phyloP scores from a whole-genome alignment of 306 rosid species.

The Delonix regia region DNA sequence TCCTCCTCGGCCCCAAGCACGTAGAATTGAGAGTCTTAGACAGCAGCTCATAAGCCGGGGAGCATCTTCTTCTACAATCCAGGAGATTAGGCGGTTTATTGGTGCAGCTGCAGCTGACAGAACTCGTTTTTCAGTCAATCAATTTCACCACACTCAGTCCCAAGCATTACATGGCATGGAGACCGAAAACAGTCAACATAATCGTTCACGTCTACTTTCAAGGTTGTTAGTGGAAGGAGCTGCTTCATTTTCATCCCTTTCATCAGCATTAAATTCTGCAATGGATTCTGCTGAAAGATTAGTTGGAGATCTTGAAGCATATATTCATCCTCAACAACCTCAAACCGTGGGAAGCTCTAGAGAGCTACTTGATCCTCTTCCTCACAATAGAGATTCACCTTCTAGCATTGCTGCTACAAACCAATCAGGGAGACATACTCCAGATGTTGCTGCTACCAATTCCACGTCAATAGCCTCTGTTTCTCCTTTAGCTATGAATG shows the following conservation, averaged over 20 bases:
- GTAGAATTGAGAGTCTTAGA: constrained; percentile 61
- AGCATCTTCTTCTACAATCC: constrained; percentile 52
- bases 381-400: constrained; percentile 38
- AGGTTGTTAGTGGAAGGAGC: constrained; percentile 57
- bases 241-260: constrained; percentile 66
- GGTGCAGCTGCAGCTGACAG: constrained; percentile 45
- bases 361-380: constrained; percentile 12
- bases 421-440: constrained; percentile 44
- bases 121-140: constrained; percentile 30
- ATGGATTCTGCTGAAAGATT: constrained; percentile 66
- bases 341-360: constrained; percentile 36
- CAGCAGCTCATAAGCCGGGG: constrained; percentile 48
- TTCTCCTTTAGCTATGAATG: constrained; percentile 43
- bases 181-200: constrained; percentile 32
- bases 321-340: constrained; percentile 39
- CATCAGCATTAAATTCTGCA: constrained; percentile 70
- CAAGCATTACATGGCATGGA: constrained; percentile 10
- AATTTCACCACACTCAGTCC: background rate
- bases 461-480: constrained; percentile 34
- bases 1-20: constrained; percentile 73
- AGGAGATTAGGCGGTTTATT: constrained; percentile 54
- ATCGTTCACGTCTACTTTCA: constrained; percentile 48
- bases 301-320: constrained; percentile 64
- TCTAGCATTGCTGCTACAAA: constrained; percentile 36
- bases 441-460: constrained; percentile 47